These are phyloP conservation scores for Ustilago esculenta DNA, from an alignment of 1,284 basidiomycete species.

Conservation along the genomic window DNA sequence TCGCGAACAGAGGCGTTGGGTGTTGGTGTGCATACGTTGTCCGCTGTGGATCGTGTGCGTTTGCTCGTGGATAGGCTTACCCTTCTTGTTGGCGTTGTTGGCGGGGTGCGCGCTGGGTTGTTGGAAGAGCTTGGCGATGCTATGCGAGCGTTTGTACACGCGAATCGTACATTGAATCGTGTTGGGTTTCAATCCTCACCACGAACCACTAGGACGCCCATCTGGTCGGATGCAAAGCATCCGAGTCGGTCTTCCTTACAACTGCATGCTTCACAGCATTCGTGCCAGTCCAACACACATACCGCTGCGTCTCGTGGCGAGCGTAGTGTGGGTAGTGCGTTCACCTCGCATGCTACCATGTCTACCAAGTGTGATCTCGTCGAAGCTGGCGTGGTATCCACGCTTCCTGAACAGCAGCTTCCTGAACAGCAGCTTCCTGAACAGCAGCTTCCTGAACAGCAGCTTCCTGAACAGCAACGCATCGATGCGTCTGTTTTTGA, in stretches of 20 bases:
- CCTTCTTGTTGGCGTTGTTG: neutral
- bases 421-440: no score
- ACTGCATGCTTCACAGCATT: conserved; percentile 7
- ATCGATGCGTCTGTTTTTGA: conserved; percentile 28
- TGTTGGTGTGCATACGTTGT: conserved; percentile 4
- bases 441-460: no score
- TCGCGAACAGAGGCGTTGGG: conserved; percentile 1
- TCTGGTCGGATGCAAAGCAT: conserved; percentile 4
- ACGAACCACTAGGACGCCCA: conserved; percentile 17
- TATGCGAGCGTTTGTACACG: conserved; percentile 10
- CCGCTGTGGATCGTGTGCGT: conserved; percentile 31
- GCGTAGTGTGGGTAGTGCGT: conserved; percentile 31
- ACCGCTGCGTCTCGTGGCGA: conserved; percentile 16
- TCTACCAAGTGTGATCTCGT: conserved; percentile 23
- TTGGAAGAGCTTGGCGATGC: conserved; percentile 18
- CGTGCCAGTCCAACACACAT: conserved; percentile 19
- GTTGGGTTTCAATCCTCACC: conserved; percentile 23
- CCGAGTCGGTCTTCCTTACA: conserved; percentile 20
- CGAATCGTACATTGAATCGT: conserved; percentile 20
- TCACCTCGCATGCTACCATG: conserved; percentile 13
- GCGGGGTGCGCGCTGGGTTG: conserved; percentile 9
- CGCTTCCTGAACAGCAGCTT: no score
- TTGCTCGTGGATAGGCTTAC: conserved; percentile 33
- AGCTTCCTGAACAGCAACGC: conserved; percentile 30
- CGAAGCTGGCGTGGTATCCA: conserved; percentile 11